phyloP scores from a whole-genome alignment of 2,329 filamentous ascomycete species.

The Botryosphaeria agaves region DNA sequence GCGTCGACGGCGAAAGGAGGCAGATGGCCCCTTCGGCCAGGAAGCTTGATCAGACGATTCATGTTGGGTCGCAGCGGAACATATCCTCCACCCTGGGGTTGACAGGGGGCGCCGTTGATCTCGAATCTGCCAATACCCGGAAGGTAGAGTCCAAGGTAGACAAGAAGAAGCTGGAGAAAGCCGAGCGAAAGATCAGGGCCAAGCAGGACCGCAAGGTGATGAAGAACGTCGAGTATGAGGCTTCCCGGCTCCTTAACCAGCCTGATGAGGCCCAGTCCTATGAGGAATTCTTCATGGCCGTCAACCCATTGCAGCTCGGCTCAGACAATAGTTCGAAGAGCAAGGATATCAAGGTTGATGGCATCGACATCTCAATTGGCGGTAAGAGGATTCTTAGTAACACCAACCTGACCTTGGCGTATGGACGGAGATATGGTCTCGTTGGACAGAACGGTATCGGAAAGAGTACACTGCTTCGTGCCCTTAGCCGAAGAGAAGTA shows the following conservation, averaged over 20 bases:
- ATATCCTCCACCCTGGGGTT: constrained; percentile 92
- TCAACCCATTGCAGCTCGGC: constrained; percentile 88
- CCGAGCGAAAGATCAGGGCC: constrained; percentile 88
- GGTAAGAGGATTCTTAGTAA: constrained; percentile 80
- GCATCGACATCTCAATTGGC: constrained; percentile 84
- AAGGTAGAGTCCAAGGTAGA: constrained; percentile 98
- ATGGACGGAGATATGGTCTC: constrained; percentile 86
- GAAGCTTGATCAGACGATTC: constrained; percentile 83
- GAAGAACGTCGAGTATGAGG: constrained; percentile 97
- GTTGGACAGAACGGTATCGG: constrained; percentile 98
- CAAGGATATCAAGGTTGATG: constrained; percentile 97
- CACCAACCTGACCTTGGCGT: constrained; percentile 76
- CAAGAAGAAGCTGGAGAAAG: constrained; percentile 97
- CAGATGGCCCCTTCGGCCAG: constrained; percentile 61
- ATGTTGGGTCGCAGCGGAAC: constrained; percentile 84
- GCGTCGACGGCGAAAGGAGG: constrained; percentile 44
- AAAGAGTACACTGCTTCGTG: constrained; percentile 71
- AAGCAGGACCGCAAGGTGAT: constrained; percentile 98
- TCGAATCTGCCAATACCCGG: constrained; percentile 80
- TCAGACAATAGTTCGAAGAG: constrained; percentile 56
- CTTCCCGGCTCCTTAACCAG: constrained; percentile 73
- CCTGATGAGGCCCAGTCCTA: constrained; percentile 77
- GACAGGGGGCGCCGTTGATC: constrained; percentile 66
- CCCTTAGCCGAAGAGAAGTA: constrained; percentile 81
- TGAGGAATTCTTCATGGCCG: constrained; percentile 99